Percentiles rank a stretch among this genome's conserved stretches.
phyloP scores from a whole-genome alignment of 352 stramenopile genomes.

The Globisporangium nodosum region DNA sequence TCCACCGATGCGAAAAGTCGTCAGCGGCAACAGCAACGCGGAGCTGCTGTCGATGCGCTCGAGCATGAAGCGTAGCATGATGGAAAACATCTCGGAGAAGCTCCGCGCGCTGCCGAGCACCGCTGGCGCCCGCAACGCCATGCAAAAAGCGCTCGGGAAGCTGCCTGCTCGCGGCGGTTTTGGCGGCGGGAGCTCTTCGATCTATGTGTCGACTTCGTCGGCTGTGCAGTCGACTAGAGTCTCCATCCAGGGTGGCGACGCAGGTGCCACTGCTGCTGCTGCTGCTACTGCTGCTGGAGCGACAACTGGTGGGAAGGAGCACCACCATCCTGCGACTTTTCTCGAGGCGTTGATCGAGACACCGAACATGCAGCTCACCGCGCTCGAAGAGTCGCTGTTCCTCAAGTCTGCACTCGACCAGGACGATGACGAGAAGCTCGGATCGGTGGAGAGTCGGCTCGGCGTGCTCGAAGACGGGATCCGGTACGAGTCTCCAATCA shows the following conservation, averaged over 20 bases:
- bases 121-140: conserved; percentile 6
- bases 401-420: conserved; percentile 41
- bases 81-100: conserved; percentile 18
- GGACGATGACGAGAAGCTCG: conserved; percentile 19
- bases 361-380: conserved; percentile 20
- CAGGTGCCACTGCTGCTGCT: background rate
- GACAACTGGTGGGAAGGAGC: background rate
- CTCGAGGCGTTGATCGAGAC: conserved; percentile 26
- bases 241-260: background rate
- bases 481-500: conserved; percentile 46
- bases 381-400: conserved; percentile 32
- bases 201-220: background rate
- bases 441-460: conserved; percentile 6
- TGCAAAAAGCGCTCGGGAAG: conserved; percentile 8
- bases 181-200: background rate
- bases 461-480: conserved; percentile 42
- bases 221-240: background rate
- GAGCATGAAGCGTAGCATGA: conserved; percentile 25
- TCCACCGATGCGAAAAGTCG: conserved; percentile 2
- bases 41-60: conserved; percentile 17
- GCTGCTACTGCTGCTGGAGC: background rate
- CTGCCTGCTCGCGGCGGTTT: background rate
- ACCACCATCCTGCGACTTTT: conserved; percentile 9
- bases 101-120: conserved; percentile 18
- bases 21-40: conserved; percentile 6